A percentile compares a stretch with the other conserved stretches of the same genome.
Conservation (phyloP, 2,329 filamentous ascomycete genomes). For the Diaporthe batatas region DNA sequence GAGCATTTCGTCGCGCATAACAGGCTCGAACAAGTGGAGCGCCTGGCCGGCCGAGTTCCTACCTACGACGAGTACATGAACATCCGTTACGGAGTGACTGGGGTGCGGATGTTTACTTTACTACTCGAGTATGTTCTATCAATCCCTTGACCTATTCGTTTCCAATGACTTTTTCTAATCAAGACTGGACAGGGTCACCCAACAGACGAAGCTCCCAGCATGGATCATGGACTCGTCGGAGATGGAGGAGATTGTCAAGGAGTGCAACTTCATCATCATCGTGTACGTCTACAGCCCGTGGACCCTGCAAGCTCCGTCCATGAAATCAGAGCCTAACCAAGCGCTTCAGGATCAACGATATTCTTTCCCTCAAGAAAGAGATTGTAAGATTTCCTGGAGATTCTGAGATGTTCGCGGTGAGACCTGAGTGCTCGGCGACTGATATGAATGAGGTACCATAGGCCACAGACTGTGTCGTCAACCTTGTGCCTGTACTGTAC, state of each 20-base stretch:
- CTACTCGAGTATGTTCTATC: constrained; percentile 42
- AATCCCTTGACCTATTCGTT: neutral
- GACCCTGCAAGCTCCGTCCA: accelerated
- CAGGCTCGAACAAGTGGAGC: constrained; percentile 43
- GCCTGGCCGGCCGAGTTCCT: constrained; percentile 43
- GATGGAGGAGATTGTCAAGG: constrained; percentile 42
- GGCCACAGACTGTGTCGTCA: constrained; percentile 44
- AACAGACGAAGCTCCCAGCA: constrained; percentile 37
- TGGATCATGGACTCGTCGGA: constrained; percentile 44
- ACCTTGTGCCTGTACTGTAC: constrained; percentile 44
- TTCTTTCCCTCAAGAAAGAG: constrained; percentile 46
- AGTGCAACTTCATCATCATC: constrained; percentile 44
- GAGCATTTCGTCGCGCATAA: constrained; percentile 42
- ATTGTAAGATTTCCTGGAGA: constrained; percentile 37
- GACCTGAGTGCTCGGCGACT: neutral
- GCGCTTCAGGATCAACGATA: constrained; percentile 43
- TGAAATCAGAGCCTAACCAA: neutral
- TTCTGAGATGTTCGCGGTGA: too few species aligned
- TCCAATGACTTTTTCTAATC: neutral
- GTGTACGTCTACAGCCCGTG: constrained; percentile 39
- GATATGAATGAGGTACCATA: constrained; percentile 27
- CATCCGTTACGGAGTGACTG: constrained; percentile 43
- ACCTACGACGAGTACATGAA: constrained; percentile 43
- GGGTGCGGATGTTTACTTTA: constrained; percentile 43
- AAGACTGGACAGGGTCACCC: constrained; percentile 34